These are phyloP conservation scores for Naegleria fowleri DNA, from an alignment of 208 protist genomes.

Conservation along the genomic window DNA sequence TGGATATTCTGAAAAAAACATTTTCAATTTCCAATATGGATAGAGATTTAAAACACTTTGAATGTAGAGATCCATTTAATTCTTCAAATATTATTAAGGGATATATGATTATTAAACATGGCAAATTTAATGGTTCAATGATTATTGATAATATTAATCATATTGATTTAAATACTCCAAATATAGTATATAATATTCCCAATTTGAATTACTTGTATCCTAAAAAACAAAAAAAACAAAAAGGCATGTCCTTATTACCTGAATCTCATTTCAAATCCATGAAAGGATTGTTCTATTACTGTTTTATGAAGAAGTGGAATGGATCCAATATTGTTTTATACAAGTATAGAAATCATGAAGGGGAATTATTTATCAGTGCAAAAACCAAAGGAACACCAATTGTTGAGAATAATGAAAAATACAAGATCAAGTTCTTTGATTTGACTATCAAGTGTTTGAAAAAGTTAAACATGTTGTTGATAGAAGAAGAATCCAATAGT, in stretches of 20 bases:
- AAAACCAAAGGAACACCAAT: neutral
- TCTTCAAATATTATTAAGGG: neutral
- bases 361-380: neutral
- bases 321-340: neutral
- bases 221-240: neutral
- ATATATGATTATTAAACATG: neutral
- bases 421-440: neutral
- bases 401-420: neutral
- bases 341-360: neutral
- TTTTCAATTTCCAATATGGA: neutral
- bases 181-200: neutral
- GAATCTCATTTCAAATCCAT: neutral
- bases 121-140: neutral
- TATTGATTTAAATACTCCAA: neutral
- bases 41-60: neutral
- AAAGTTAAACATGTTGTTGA: neutral
- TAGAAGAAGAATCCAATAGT: too few relatives aligned
- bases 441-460: neutral
- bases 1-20: neutral
- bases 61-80: neutral
- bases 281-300: neutral
- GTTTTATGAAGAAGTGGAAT: conserved; percentile 20
- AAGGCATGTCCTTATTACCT: neutral
- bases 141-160: neutral
- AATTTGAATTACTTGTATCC: conserved; percentile 8